phyloP scores from a whole-genome alignment of 176 grass and related monocot genomes.

The Hsuehochloa calcarea region DNA sequence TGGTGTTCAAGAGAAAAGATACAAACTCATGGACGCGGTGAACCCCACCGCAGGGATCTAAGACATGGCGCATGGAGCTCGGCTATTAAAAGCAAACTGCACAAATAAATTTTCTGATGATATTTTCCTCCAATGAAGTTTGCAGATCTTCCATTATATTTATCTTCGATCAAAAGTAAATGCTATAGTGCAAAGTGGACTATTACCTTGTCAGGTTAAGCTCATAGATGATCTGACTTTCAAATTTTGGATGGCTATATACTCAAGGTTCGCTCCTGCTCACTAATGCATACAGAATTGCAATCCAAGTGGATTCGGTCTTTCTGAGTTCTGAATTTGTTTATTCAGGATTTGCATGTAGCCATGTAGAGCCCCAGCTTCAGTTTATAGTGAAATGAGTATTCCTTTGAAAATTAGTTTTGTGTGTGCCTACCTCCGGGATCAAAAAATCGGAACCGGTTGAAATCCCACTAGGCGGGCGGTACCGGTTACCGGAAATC shows the following conservation, averaged over 20 bases:
- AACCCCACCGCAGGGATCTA: constrained; percentile 40
- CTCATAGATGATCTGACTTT: background rate
- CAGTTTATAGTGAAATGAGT: background rate
- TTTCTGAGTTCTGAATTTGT: background rate
- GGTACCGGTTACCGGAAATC: too few relatives aligned
- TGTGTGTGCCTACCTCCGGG: too few relatives aligned
- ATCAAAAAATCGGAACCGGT: too few relatives aligned
- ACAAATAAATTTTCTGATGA: constrained; percentile 9
- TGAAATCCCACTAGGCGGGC: too few relatives aligned
- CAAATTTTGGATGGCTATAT: constrained; percentile 10
- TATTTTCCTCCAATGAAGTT: background rate
- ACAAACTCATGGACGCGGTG: constrained; percentile 89
- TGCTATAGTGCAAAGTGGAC: background rate
- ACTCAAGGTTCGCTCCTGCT: background rate
- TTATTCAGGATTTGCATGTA: background rate
- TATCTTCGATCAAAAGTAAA: background rate
- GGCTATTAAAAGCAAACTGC: constrained; percentile 12
- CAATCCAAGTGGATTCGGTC: background rate
- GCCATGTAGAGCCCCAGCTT: too few relatives aligned
- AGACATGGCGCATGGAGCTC: constrained; percentile 17
- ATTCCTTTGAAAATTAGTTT: background rate
- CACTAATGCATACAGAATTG: background rate
- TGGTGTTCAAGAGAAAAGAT: constrained; percentile 96
- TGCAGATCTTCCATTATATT: background rate
- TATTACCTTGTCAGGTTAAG: constrained; percentile 3